A percentile compares a stretch with the other conserved stretches of the same genome.
Evolutionary conservation across 768 basidiomycete species (phyloP).

Genomic region (Leccinum arenicola): DNA sequence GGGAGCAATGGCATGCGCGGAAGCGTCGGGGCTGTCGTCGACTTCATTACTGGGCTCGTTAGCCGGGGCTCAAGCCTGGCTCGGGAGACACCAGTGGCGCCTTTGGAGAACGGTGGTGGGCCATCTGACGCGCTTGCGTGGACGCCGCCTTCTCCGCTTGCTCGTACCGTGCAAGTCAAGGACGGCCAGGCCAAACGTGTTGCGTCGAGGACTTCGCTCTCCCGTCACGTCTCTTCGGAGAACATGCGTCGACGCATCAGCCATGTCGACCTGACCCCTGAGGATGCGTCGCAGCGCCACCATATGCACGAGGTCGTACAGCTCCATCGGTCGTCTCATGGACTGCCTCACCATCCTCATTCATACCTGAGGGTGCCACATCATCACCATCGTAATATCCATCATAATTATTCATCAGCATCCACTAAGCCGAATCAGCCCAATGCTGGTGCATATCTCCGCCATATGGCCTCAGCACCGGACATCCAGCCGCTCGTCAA

Average conservation of each 20-base stretch:
- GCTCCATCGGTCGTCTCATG: constrained; percentile 25
- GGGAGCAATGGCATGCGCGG: constrained; percentile 38
- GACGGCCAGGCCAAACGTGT: constrained; percentile 8
- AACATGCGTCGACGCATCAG: constrained; percentile 14
- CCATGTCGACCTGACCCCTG: constrained; percentile 9
- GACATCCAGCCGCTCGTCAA: constrained; percentile 38
- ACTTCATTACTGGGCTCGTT: constrained; percentile 63
- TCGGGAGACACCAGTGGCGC: constrained; percentile 11
- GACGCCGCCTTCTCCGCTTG: constrained; percentile 28
- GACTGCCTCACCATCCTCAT: constrained; percentile 22
- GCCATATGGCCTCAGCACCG: constrained; percentile 69
- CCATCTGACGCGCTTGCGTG: constrained; percentile 9
- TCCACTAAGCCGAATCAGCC: constrained; percentile 30
- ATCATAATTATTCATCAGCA: constrained; percentile 25
- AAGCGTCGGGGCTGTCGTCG: constrained; percentile 56
- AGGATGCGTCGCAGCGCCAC: constrained; percentile 8
- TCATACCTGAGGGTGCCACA: constrained; percentile 17
- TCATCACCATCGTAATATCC: constrained; percentile 17
- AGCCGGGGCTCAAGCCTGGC: constrained; percentile 23
- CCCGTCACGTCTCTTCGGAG: constrained; percentile 22
- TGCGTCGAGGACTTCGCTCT: constrained; percentile 17
- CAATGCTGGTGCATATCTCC: constrained; percentile 64
- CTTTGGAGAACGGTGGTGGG: constrained; percentile 6
- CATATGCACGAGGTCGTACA: constrained; percentile 13
- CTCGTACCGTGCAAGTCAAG: constrained; percentile 11